Evolutionary conservation across 2,329 filamentous ascomycete genomes (phyloP).

Genomic region (Xylariaceae sp.): DNA sequence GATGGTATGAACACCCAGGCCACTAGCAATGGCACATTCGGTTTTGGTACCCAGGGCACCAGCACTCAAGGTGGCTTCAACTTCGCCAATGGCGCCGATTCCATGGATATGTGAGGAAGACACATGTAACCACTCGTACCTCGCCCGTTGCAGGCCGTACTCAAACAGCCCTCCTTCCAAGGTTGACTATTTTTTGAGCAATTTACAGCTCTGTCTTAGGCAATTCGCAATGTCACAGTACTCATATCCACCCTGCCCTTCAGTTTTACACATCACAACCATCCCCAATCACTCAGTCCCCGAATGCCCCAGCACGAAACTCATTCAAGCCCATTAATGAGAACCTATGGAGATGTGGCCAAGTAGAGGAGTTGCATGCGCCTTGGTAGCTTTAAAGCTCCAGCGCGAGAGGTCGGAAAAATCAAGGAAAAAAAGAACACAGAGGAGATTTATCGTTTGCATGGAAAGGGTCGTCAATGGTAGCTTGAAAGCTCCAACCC

Average conservation of each 20-base stretch:
- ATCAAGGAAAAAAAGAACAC: conserved; percentile 22
- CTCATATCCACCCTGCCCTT: conserved; percentile 23
- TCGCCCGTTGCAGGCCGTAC: conserved; percentile 1
- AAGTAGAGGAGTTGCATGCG: conserved; percentile 36
- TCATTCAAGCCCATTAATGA: conserved; percentile 31
- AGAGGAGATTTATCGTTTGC: conserved; percentile 28
- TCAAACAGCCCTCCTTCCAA: conserved; percentile 1
- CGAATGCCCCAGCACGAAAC: conserved; percentile 28
- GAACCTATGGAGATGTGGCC: conserved; percentile 30
- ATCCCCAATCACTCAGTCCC: conserved; percentile 25
- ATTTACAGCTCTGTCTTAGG: conserved; percentile 20
- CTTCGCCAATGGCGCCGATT: conserved; percentile 70
- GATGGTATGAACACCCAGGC: conserved; percentile 68
- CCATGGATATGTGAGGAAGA: conserved; percentile 57
- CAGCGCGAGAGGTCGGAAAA: conserved; percentile 41
- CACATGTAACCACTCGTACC: background rate
- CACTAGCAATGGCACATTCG: conserved; percentile 67
- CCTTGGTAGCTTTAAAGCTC: conserved; percentile 63
- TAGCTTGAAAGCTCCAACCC: conserved; percentile 48
- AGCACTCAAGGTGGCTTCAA: conserved; percentile 70
- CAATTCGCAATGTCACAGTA: conserved; percentile 24
- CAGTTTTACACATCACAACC: conserved; percentile 31
- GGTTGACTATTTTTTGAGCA: conserved; percentile 10
- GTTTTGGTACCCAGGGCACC: conserved; percentile 60
- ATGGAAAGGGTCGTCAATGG: conserved; percentile 40